Percentiles rank a stretch among this genome's conserved stretches.
Conservation (phyloP, 345 rosid genomes). For the Lepidium didymum region DNA sequence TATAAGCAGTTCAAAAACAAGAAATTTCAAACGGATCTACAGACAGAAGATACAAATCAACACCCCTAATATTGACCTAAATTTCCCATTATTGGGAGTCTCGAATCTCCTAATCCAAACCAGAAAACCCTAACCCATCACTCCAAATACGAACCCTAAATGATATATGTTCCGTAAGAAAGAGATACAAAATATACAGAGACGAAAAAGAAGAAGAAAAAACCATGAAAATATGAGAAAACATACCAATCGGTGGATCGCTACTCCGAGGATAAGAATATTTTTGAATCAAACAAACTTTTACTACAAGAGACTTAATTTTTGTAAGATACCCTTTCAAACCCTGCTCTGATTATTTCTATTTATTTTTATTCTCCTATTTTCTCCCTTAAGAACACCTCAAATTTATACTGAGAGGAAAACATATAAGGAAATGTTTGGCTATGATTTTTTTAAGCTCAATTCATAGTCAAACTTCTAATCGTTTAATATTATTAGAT, state of each 20-base stretch:
- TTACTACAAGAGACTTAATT: neutral
- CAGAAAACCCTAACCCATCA: neutral
- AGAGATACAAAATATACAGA: neutral
- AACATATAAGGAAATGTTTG: neutral
- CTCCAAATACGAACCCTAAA: slow-evolving; percentile 6
- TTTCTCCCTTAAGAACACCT: slow-evolving; percentile 5
- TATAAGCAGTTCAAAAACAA: neutral
- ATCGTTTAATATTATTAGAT: no score
- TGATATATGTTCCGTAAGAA: neutral
- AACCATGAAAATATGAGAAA: slow-evolving; percentile 4
- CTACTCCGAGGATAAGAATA: slow-evolving; percentile 13
- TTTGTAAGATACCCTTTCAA: slow-evolving; percentile 13
- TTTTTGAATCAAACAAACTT: slow-evolving; percentile 4
- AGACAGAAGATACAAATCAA: neutral
- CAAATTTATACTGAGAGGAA: neutral
- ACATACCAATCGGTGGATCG: slow-evolving; percentile 21
- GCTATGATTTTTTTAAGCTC: no score
- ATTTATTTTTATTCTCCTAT: neutral
- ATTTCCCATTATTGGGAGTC: neutral
- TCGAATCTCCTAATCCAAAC: neutral
- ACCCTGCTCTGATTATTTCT: slow-evolving; percentile 8
- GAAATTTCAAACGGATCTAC: slow-evolving; percentile 13
- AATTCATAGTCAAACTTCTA: no score
- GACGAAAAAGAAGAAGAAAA: neutral
- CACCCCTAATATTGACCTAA: neutral